phyloP scores from a whole-genome alignment of 345 rosid species.

The Euphorbia pulcherrima region DNA sequence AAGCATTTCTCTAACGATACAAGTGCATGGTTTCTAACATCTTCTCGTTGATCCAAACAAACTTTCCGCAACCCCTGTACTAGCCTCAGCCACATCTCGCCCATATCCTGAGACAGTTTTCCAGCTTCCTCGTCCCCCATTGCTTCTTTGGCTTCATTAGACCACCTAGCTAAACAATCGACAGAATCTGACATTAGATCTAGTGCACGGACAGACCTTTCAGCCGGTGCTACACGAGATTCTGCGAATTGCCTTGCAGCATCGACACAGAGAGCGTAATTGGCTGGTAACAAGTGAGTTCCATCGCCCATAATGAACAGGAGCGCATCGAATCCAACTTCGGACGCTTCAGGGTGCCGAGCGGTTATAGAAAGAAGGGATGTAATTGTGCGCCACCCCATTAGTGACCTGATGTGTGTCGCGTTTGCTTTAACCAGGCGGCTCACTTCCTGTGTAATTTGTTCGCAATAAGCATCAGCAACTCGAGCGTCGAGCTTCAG shows the following conservation, averaged over 20 bases:
- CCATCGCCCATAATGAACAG: constrained; percentile 84
- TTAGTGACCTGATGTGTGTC: constrained; percentile 79
- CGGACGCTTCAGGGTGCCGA: constrained; percentile 96
- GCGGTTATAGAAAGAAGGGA: constrained; percentile 92
- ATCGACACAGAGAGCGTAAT: constrained; percentile 76
- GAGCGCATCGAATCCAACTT: constrained; percentile 84
- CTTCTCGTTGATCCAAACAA: constrained; percentile 98
- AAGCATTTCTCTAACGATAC: constrained; percentile 80
- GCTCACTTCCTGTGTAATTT: constrained; percentile 89
- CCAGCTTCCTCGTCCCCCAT: constrained; percentile 73
- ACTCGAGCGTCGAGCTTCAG: constrained; percentile 97
- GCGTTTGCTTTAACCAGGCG: constrained; percentile 97
- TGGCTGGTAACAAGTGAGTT: constrained; percentile 72
- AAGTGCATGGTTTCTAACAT: constrained; percentile 88
- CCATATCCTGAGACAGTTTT: constrained; percentile 69
- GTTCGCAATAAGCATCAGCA: constrained; percentile 95
- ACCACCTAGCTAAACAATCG: constrained; percentile 72
- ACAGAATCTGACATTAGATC: constrained; percentile 91
- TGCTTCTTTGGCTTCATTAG: constrained; percentile 59
- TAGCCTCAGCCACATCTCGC: constrained; percentile 96
- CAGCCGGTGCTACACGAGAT: constrained; percentile 94
- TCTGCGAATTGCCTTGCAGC: constrained; percentile 96
- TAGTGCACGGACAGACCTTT: constrained; percentile 73
- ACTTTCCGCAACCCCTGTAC: constrained; percentile 95
- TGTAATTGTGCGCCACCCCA: constrained; percentile 91